A percentile compares a stretch with the other conserved stretches of the same genome.
Evolutionary conservation across 1,284 basidiomycete species (phyloP).

Genomic region (Ceratobasidium sp.): DNA sequence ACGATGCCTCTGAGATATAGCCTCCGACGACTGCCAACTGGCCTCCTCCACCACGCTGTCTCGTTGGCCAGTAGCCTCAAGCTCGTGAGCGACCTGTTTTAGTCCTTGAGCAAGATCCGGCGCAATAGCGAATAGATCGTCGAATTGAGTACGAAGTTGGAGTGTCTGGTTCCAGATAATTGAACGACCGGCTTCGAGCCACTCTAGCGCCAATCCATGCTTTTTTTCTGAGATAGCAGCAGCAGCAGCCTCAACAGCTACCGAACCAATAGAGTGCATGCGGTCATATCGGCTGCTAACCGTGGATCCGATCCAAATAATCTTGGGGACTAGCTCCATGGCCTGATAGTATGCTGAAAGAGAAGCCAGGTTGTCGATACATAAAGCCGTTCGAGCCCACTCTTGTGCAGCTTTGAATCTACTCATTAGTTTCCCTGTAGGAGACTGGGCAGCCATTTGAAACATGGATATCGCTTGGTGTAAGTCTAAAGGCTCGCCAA

Average conservation of each 20-base stretch:
- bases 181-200: conserved; percentile 13
- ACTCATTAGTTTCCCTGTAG: neutral
- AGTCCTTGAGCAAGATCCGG: conserved; percentile 5
- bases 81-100: neutral
- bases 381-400: neutral
- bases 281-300: neutral
- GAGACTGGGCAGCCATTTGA: neutral
- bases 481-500: neutral
- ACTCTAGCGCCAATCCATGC: conserved; percentile 14
- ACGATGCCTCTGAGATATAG: neutral
- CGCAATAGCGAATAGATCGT: neutral
- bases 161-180: conserved; percentile 12
- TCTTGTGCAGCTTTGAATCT: neutral
- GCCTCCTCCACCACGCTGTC: neutral
- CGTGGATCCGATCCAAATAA: neutral
- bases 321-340: conserved; percentile 3
- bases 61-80: conserved; percentile 13
- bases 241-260: neutral
- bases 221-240: neutral
- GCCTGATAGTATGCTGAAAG: neutral
- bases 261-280: neutral
- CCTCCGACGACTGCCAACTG: neutral
- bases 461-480: neutral
- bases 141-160: conserved; percentile 5
- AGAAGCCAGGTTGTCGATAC: neutral